Conservation (phyloP, 2,329 filamentous ascomycete species). For the Gyromitra esculenta region DNA sequence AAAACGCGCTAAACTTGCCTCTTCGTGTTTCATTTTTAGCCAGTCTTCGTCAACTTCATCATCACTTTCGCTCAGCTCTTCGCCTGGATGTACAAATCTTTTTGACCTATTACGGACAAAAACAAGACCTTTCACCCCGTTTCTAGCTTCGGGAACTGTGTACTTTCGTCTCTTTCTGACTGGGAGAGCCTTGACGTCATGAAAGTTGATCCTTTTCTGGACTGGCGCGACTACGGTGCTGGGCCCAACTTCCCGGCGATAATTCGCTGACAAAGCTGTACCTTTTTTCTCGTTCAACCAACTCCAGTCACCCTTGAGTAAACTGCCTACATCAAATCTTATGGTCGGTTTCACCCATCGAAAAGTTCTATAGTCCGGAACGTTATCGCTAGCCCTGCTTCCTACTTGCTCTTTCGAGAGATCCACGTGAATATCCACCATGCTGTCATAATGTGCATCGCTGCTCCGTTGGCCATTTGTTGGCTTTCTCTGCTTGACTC, state of each 20-base stretch:
- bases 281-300: constrained; percentile 54
- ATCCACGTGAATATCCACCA: constrained; percentile 53
- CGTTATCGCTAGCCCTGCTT: constrained; percentile 52
- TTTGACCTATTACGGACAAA: constrained; percentile 54
- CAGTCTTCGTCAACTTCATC: constrained; percentile 55
- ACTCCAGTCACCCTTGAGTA: constrained; percentile 54
- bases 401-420: constrained; percentile 47
- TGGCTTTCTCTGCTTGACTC: constrained; percentile 44
- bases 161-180: constrained; percentile 45
- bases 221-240: background rate
- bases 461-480: constrained; percentile 26
- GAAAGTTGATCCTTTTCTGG: constrained; percentile 44
- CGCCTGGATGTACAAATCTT: constrained; percentile 51
- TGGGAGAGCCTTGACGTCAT: constrained; percentile 45
- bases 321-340: constrained; percentile 43
- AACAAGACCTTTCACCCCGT: constrained; percentile 47
- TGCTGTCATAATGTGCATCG: constrained; percentile 39
- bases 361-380: constrained; percentile 53
- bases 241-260: constrained; percentile 32
- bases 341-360: constrained; percentile 51
- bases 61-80: constrained; percentile 55
- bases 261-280: constrained; percentile 19
- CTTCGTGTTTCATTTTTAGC: constrained; percentile 54
- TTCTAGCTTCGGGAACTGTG: constrained; percentile 48
- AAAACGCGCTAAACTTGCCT: constrained; percentile 45